phyloP scores from a whole-genome alignment of 2,329 filamentous ascomycete genomes.

The Pyrenochaeta sp. region DNA sequence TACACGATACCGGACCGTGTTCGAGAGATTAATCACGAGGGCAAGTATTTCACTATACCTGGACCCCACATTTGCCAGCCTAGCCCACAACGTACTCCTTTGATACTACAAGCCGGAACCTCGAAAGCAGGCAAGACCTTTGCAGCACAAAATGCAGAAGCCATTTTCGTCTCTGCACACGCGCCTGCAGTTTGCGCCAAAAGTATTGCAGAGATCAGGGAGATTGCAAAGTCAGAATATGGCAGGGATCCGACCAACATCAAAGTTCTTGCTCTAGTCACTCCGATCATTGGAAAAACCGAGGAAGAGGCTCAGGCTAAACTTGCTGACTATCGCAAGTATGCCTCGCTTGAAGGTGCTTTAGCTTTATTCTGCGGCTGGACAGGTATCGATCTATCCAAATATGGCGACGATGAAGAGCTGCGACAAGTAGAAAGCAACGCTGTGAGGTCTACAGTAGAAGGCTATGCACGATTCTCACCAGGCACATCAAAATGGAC shows the following conservation, averaged over 20 bases:
- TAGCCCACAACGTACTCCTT: constrained; percentile 71
- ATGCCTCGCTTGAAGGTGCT: constrained; percentile 71
- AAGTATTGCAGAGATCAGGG: constrained; percentile 69
- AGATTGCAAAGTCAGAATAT: constrained; percentile 59
- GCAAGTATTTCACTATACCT: constrained; percentile 70
- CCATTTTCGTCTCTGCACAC: constrained; percentile 73
- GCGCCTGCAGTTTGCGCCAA: constrained; percentile 67
- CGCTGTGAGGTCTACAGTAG: constrained; percentile 65
- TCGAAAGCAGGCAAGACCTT: constrained; percentile 71
- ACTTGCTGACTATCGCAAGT: constrained; percentile 66
- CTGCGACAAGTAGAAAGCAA: constrained; percentile 68
- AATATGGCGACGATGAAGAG: constrained; percentile 70
- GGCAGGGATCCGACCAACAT: constrained; percentile 67
- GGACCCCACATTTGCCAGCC: constrained; percentile 71
- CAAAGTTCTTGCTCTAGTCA: constrained; percentile 73
- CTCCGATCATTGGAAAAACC: constrained; percentile 69
- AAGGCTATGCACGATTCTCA: constrained; percentile 63
- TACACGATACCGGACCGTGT: constrained; percentile 68
- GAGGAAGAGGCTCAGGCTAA: constrained; percentile 72
- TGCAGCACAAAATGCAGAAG: constrained; percentile 74
- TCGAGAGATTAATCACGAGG: constrained; percentile 71
- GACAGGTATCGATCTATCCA: constrained; percentile 71
- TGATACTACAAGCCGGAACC: constrained; percentile 74
- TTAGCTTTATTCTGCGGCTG: constrained; percentile 76
- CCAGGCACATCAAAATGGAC: constrained; percentile 73